phyloP scores from a whole-genome alignment of 2,329 filamentous ascomycete genomes.

The Nothopassalora personata region DNA sequence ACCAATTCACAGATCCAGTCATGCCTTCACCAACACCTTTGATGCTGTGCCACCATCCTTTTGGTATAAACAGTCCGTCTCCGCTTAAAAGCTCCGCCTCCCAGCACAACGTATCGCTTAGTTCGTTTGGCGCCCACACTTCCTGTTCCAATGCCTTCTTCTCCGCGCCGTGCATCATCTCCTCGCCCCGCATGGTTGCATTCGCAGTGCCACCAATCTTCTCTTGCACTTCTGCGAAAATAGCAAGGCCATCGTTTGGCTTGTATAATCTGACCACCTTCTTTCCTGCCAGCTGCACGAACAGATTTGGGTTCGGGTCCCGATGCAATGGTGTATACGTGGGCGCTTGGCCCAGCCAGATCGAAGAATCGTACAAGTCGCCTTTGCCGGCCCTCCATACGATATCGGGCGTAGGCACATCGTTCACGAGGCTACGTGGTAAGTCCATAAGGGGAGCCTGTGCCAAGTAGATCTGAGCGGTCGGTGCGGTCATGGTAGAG shows the following conservation, averaged over 20 bases:
- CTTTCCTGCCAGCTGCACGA: slow-evolving; percentile 69
- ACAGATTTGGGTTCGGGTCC: slow-evolving; percentile 91
- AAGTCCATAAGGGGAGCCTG: slow-evolving; percentile 70
- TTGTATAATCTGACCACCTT: slow-evolving; percentile 70
- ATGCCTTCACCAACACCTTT: slow-evolving; percentile 56
- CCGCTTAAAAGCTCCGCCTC: slow-evolving; percentile 51
- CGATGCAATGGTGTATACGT: slow-evolving; percentile 87
- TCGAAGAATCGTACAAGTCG: slow-evolving; percentile 78
- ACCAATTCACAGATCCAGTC: slow-evolving; percentile 69
- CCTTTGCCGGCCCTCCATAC: slow-evolving; percentile 63
- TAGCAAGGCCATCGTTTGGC: slow-evolving; percentile 55
- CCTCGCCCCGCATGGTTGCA: slow-evolving; percentile 62
- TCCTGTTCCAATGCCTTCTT: slow-evolving; percentile 59
- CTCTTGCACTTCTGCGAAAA: slow-evolving; percentile 56
- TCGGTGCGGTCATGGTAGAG: slow-evolving; percentile 16
- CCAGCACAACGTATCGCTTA: slow-evolving; percentile 20
- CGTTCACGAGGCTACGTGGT: slow-evolving; percentile 55
- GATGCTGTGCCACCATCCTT: slow-evolving; percentile 84
- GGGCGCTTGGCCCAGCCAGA: slow-evolving; percentile 83
- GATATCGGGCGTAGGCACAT: slow-evolving; percentile 63
- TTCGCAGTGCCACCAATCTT: slow-evolving; percentile 35
- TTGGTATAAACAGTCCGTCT: slow-evolving; percentile 72
- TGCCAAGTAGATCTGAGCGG: slow-evolving; percentile 68
- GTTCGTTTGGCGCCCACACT: slow-evolving; percentile 55
- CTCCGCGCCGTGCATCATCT: slow-evolving; percentile 87